Evolutionary conservation across 805 yeast species (phyloP), one percentile per base, ranked within the genome.

Genomic region (Isabelozyma heimii): DNA sequence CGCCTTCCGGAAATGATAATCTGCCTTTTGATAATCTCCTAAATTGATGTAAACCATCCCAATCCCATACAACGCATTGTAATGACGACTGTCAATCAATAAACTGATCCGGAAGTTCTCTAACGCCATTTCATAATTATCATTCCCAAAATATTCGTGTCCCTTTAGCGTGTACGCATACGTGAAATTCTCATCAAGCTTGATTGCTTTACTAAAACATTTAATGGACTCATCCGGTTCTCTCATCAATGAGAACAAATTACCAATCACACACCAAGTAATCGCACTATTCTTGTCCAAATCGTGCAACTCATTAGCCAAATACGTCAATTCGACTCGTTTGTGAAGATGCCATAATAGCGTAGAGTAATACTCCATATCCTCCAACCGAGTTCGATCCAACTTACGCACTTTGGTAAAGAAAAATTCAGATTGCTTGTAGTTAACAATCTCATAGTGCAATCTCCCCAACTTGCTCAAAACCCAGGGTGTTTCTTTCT

Each of bases 161-260:
- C 97, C 99, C 70, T 88, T 90, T 49, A 94, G 74, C 0, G 98
- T 91, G 62, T 89, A 88, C 0, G 97, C 97, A 63, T 92, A 92
- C 0, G 94, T 85, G 63, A 88, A 88, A 13, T 73, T 73, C 6
- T 83, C 82, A 60, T 87, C 85, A 13, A 88, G 62, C 47, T 81
- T 82, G 2, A 82, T 79, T 1, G 97, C 91, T 49, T 89, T 82
- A 52, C 83, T 83, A 68, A 94, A 91, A 61, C 96, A 90, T 58
- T 82, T 83, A 30, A 92, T 83, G 0, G 98, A 96, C 63, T 89
- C 95, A 53, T 88, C 94, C 3, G 94, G 87, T 58, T 92, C 97
- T 51, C 89, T 76, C 37, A 81, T 82, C 37, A 91, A 73, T 6
- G 97, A 89, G 53, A 89, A 89, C 42, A 92, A 77, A 64, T 92